phyloP scores from a whole-genome alignment of 768 basidiomycete genomes.

The Amanita rimosa region DNA sequence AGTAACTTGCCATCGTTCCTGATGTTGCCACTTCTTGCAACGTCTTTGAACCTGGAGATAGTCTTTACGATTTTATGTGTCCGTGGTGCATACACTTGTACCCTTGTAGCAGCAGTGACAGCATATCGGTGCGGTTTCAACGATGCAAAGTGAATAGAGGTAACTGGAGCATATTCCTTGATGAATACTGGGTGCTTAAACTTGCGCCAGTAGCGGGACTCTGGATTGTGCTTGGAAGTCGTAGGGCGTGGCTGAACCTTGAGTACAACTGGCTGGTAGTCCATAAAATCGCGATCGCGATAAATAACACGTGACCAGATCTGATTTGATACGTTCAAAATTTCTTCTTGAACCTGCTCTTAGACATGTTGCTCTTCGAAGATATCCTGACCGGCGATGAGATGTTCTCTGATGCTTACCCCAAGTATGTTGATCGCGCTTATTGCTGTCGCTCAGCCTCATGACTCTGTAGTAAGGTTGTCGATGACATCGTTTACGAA shows the following conservation, averaged over 20 bases:
- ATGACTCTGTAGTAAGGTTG: slow-evolving; percentile 42
- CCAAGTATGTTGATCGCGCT: slow-evolving; percentile 40
- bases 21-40: slow-evolving; percentile 82
- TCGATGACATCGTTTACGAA: slow-evolving; percentile 78
- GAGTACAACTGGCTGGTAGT: slow-evolving; percentile 71
- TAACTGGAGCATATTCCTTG: slow-evolving; percentile 95
- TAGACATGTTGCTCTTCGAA: slow-evolving; percentile 59
- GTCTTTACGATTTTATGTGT: slow-evolving; percentile 97
- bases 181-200: slow-evolving; percentile 89
- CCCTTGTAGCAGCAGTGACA: slow-evolving; percentile 86
- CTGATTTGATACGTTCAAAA: slow-evolving; percentile 17
- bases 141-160: slow-evolving; percentile 85
- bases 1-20: slow-evolving; percentile 90
- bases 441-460: background rate
- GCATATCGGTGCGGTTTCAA: slow-evolving; percentile 89
- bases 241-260: slow-evolving; percentile 46
- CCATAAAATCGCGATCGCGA: slow-evolving; percentile 31
- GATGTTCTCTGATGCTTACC: slow-evolving; percentile 92
- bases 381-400: slow-evolving; percentile 77
- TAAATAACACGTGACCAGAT: slow-evolving; percentile 17
- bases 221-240: slow-evolving; percentile 47
- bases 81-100: slow-evolving; percentile 92
- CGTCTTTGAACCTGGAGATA: slow-evolving; percentile 94
- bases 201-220: slow-evolving; percentile 80
- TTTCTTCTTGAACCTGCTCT: slow-evolving; percentile 10